Conservation (phyloP, 1,139 yeast species). For the Yamadazyma buinensis region DNA sequence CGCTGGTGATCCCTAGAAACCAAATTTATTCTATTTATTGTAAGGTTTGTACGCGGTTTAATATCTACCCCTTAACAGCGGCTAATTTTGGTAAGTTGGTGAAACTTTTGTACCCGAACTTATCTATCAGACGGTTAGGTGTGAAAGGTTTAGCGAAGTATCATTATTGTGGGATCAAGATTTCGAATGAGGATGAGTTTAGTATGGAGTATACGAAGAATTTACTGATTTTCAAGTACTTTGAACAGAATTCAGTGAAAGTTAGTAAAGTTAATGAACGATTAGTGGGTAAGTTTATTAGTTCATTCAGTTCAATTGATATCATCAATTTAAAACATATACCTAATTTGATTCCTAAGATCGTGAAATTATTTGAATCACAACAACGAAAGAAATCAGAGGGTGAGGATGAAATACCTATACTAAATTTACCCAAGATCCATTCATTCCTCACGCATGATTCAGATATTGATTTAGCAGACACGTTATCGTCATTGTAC, state of each 20-base stretch:
- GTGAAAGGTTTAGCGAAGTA: slow-evolving; percentile 87
- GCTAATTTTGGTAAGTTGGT: slow-evolving; percentile 88
- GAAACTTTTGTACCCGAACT: slow-evolving; percentile 64
- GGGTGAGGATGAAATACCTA: too few relatives aligned
- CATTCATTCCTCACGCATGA: slow-evolving; percentile 46
- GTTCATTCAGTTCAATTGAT: slow-evolving; percentile 11
- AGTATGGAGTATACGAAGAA: slow-evolving; percentile 1
- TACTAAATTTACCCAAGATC: slow-evolving; percentile 46
- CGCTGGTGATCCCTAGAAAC: slow-evolving; percentile 80
- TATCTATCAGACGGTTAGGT: slow-evolving; percentile 82
- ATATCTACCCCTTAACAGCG: slow-evolving; percentile 71
- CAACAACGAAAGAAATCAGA: background rate
- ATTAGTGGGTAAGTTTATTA: background rate
- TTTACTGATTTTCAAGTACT: background rate
- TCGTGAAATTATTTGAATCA: background rate
- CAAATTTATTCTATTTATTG: slow-evolving; percentile 79
- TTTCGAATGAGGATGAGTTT: slow-evolving; percentile 32
- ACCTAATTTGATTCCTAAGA: slow-evolving; percentile 30
- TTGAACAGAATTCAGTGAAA: background rate
- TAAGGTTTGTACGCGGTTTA: slow-evolving; percentile 63
- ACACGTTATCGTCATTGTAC: slow-evolving; percentile 58
- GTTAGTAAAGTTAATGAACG: background rate
- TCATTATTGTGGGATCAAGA: slow-evolving; percentile 81
- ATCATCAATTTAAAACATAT: slow-evolving; percentile 21
- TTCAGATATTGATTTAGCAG: slow-evolving; percentile 57